Base-by-base conservation (phyloP, 106 monocot genomes). In the Allium sativum region DNA sequence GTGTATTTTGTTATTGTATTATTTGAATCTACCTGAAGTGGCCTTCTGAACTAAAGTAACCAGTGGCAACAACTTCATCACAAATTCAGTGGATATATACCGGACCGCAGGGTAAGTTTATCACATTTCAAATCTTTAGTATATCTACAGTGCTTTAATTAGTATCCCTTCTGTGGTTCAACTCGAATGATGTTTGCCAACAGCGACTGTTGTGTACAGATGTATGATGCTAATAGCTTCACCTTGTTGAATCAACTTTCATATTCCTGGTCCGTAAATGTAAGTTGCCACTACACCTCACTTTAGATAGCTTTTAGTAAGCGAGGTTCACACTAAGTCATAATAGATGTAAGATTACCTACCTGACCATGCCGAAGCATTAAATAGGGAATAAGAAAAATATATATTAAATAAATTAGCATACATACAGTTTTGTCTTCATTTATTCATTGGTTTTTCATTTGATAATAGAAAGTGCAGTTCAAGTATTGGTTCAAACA, bases 261-360 rank as follows among this genome's bases (percentile, higher is more conserved):
- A 3, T 86, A 89, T 50, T 65, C 86, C 3, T 94, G 93, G 93
- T 76, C 89, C 50, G 82, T 94, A 15, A 94, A 89, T 74, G 93
- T 94, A 65, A 78, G 89, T 82, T 18, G 15, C 16, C 0, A 18
- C 15, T 6, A 18, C 10, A 45, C 44, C 2, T 31, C 31, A 31
- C 2, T 31, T 31, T 3, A 5, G 4, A 31, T 5, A 31, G 31
- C 4, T 31, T 31, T 18, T 86, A 18, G 82, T 69, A n/a, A n/a
- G n/a, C 1, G 93, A 94, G 72, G n/a, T 78, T 0, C 75, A 31
- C 31, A 31, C 31, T 31, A 31, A 31, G 31, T 3, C 31, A 31
- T 3, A 0, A 2, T 31, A 31, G 31, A 2, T 31, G 31, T 31
- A 31, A 31, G 31, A 31, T 31, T 5, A 31, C 7, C 42, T 12